Conservation (phyloP, 352 stramenopile species). For the Sclerospora graminicola region DNA sequence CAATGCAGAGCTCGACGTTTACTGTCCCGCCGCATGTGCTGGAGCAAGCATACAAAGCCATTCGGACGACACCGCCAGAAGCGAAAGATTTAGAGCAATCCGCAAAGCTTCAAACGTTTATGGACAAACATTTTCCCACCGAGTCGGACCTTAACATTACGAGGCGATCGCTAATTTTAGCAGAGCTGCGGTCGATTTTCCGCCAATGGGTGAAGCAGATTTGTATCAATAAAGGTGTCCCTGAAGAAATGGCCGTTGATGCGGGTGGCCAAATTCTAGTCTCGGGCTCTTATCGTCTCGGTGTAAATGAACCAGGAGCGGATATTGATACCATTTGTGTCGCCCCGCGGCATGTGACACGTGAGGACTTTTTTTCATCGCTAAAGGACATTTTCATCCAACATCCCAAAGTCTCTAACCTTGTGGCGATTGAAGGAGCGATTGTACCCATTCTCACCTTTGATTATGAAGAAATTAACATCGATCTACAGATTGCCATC, state of each 20-base stretch:
- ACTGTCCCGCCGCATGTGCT: constrained; percentile 63
- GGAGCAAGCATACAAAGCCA: constrained; percentile 85
- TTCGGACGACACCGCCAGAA: constrained; percentile 77
- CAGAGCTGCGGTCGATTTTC: constrained; percentile 76
- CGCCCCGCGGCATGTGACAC: constrained; percentile 90
- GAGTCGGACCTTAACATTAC: constrained; percentile 76
- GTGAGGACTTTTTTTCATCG: constrained; percentile 95
- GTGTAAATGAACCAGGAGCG: constrained; percentile 93
- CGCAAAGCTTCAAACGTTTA: constrained; percentile 67
- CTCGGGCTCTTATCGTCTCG: constrained; percentile 91
- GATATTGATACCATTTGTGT: constrained; percentile 98
- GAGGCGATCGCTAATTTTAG: constrained; percentile 74
- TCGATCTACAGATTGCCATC: constrained; percentile 96
- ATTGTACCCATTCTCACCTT: constrained; percentile 98
- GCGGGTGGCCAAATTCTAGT: constrained; percentile 83
- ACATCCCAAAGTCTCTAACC: constrained; percentile 87
- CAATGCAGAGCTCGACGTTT: constrained; percentile 60
- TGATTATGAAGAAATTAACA: constrained; percentile 98
- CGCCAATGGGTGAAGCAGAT: constrained; percentile 80
- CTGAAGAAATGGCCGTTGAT: constrained; percentile 78
- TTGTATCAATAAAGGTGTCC: constrained; percentile 73
- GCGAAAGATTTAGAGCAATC: constrained; percentile 79
- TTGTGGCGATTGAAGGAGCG: constrained; percentile 82
- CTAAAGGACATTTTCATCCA: constrained; percentile 87
- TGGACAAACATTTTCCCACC: constrained; percentile 72